Evolutionary conservation across 345 rosid species (phyloP), one percentile per base, ranked within the genome.

Genomic region (Noccaea bulbosa): DNA sequence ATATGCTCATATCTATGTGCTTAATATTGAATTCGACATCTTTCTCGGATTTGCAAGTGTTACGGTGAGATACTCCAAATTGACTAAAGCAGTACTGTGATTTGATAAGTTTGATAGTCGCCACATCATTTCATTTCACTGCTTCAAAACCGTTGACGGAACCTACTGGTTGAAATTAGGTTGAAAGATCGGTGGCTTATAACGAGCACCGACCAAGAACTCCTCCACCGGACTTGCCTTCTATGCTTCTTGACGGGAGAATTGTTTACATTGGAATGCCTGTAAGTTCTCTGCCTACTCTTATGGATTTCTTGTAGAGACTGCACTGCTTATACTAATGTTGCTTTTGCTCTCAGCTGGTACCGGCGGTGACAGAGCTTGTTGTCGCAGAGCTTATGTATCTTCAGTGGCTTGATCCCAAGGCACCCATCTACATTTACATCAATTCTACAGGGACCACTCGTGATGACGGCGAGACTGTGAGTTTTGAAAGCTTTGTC

Each of bases 191-290:
- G 4, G 91, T 78, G 39, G 76, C 87, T 1, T 84, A 87, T 54
- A 78, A 81, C 55, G 90, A 83, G 68, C 89, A 75, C 56, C 41
- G 87, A 75, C 88, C 90, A 4, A 81, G 81, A 62, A 77, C 73
- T 60, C 91, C 93, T 5, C 96, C 93, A 14, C 97, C 97, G 1
- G 98, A 90, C 65, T 80, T 88, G 45, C 92, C 96, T 0, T 88
- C 98, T 6, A 73, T 87, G 77, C 89, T 93, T 71, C 89, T 89
- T 51, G 75, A 89, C 47, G 87, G 85, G 10, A 85, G 98, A 64
- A 87, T 91, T 0, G 92, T 93, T 61, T 91, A 86, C 79, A 87
- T 93, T 72, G 96, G 97, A 66, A 87, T 91, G 94, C 98, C 96
- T 39, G 98, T 93, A 72, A 80, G 89, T 77, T 5, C 5, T 66